Base-by-base conservation (phyloP, 2,329 filamentous ascomycete species). In the Paraphaeosphaeria minitans region DNA sequence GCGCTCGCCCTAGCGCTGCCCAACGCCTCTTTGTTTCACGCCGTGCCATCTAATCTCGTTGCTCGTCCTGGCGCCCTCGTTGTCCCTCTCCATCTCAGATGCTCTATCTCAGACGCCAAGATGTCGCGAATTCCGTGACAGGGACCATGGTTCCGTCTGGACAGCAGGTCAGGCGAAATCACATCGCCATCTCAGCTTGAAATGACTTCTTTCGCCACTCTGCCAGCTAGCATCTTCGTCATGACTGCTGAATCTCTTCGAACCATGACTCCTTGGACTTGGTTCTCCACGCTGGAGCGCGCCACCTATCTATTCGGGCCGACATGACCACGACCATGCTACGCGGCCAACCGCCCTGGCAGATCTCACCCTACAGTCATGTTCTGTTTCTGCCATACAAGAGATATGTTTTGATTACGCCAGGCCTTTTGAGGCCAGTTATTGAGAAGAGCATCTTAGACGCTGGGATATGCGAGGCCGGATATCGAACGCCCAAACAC, bases 381-480 rank as follows among this genome's bases (percentile, higher is more conserved):
- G 37, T 16, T 39, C n/a, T n/a, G 8, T 39, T 7, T n/a, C n/a
- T n/a, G n/a, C n/a, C 29, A 31, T 4, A n/a, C 2, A 46, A 53
- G n/a, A 45, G 27, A 35, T 45, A 46, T 53, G 39, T 16, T 46
- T 46, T 33, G 22, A 53, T 46, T 53, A 45, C 10, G 51, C 39
- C 41, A 42, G 31, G 37, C n/a, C 29, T 10, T 13, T 19, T 33
- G 48, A 27, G 42, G 41, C 51, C 43, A 29, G 37, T 50, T 50
- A 59, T 55, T 58, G 56, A 62, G 61, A 58, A 53, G 61, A 55
- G 55, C 16, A 52, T 65, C 63, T 66, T 66, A 63, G 59, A 56
- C 61, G 51, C 56, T 35, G 33, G 24, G 61, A 31, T 33, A 66
- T 64, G 62, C 59, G 29, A 52, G 58, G 58, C 56, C 56, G 41